Base-by-base conservation (phyloP, 2,329 filamentous ascomycete species). In the Bretziella fagacearum region DNA sequence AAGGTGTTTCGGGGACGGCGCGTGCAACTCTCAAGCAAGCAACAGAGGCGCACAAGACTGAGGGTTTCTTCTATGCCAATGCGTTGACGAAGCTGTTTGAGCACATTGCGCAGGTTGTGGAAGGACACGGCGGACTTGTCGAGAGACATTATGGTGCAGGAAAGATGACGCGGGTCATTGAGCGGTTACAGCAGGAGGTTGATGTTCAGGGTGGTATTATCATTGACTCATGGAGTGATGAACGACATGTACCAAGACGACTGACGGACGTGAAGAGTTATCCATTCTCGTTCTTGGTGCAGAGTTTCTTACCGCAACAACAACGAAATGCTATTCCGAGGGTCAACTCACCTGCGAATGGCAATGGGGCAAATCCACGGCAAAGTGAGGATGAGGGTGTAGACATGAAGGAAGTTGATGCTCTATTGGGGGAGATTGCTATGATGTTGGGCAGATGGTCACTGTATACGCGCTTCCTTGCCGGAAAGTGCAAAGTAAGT, bases 201-300 rank as follows among this genome's bases (percentile, higher is more conserved):
- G 91, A 98, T 62, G 81, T 94, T 1, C 91, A 98, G 63, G 91
- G 87, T 17, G 91, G 91, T 53, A 94, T 96, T 54, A 79, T 98
- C 50, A 68, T 98, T 45, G 91, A 98, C 59, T 91, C 87, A 0
- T 98, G 91, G 86, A 80, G 79, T 47, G 91, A 98, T 53, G 89
- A 96, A 58, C 74, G 86, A 50, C 74, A 69, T 51, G 76, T 98
- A 41, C 83, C 89, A 58, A 76, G 89, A 55, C 84, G 81, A 58
- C 68, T 98, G 52, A 96, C 84, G 2, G 91, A 98, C 57, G 84
- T 94, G 61, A 96, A 93, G 65, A 94, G 87, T 47, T 98, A 98
- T 59, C 87, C 91, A 1, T 98, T 94, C 61, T 94, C 87, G 0
- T 98, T 98, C 58, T 66, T 98, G 37, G 87, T 96, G 0, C 87